phyloP scores from a whole-genome alignment of 306 rosid species.

The Malus orientalis region DNA sequence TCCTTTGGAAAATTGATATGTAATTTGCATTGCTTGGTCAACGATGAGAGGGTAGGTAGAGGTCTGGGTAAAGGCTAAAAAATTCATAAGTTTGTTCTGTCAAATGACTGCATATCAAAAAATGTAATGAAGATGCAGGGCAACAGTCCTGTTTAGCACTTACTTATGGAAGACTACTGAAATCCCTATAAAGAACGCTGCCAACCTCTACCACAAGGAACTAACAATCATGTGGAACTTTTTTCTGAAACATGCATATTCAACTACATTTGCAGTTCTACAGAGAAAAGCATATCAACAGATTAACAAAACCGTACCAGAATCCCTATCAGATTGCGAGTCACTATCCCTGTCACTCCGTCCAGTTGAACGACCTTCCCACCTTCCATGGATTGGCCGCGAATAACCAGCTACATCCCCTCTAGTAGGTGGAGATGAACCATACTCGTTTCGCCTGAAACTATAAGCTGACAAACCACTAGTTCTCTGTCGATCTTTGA shows the following conservation, averaged over 20 bases:
- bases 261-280: not conserved
- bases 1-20: too few species aligned
- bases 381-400: slow-evolving; percentile 66
- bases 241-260: not conserved
- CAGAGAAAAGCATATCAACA: not conserved
- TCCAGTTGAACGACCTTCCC: slow-evolving; percentile 81
- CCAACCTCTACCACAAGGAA: slow-evolving; percentile 1
- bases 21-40: not conserved
- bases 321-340: slow-evolving; percentile 71
- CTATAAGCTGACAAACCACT: slow-evolving; percentile 51
- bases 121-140: not conserved
- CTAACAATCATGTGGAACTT: not conserved
- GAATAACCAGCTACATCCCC: slow-evolving; percentile 56
- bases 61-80: not conserved
- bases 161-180: not conserved
- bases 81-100: not conserved
- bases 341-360: slow-evolving; percentile 73
- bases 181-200: not conserved
- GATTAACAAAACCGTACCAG: slow-evolving; percentile 51
- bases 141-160: not conserved
- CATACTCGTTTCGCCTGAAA: slow-evolving; percentile 59
- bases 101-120: not conserved
- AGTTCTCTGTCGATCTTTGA: slow-evolving; percentile 60
- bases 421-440: slow-evolving; percentile 83
- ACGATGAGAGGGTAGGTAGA: not conserved